Conservation (phyloP, 1,284 basidiomycete species). For the Ustilago loliicola region DNA sequence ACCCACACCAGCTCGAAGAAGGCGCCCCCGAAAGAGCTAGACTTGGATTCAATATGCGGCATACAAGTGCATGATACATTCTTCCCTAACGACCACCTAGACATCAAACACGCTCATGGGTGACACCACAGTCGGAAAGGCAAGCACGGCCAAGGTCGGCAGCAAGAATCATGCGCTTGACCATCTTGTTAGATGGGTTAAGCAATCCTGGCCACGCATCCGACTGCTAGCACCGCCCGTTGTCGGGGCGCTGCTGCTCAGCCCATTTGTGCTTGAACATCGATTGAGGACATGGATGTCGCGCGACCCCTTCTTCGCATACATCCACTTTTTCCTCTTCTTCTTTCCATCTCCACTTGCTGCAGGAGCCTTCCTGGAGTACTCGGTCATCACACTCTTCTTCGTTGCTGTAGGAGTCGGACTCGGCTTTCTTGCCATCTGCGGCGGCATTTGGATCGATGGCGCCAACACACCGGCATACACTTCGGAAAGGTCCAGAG, state of each 20-base stretch:
- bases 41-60: constrained; percentile 7
- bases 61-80: background rate
- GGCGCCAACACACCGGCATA: constrained; percentile 35
- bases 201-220: constrained; percentile 21
- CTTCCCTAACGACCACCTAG: background rate
- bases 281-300: constrained; percentile 40
- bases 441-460: constrained; percentile 58
- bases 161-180: background rate
- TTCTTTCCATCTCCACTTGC: constrained; percentile 59
- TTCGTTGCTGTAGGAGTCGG: constrained; percentile 46
- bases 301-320: constrained; percentile 44
- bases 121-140: background rate
- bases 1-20: background rate
- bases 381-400: constrained; percentile 48
- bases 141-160: background rate
- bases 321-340: constrained; percentile 53
- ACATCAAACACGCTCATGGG: background rate
- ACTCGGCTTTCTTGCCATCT: constrained; percentile 43
- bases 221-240: constrained; percentile 31
- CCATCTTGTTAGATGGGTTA: background rate
- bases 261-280: constrained; percentile 43
- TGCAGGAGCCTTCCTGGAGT: constrained; percentile 57
- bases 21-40: background rate
- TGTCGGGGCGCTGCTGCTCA: constrained; percentile 40
- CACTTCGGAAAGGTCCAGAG: constrained; percentile 34